Evolutionary conservation across 495 filamentous ascomycete species (phyloP).

Genomic region (Choiromyces venosus): DNA sequence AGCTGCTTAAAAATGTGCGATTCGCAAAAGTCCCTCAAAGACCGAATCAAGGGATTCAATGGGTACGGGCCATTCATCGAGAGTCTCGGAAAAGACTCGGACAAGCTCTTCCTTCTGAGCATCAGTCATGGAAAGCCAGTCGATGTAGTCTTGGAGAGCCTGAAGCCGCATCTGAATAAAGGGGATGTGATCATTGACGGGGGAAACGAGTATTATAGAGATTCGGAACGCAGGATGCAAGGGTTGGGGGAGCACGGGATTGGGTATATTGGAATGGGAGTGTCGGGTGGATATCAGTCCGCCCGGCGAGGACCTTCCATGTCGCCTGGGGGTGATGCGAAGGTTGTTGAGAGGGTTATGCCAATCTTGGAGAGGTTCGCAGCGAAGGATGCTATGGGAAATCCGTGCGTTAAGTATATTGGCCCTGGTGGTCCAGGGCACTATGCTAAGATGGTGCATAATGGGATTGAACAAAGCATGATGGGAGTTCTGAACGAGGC

Average conservation of each 20-base stretch:
- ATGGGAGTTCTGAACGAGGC: constrained; percentile 57
- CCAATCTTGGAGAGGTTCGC: constrained; percentile 59
- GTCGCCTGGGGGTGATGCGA: constrained; percentile 58
- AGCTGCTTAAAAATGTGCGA: constrained; percentile 41
- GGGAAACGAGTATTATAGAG: constrained; percentile 64
- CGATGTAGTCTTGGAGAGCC: constrained; percentile 58
- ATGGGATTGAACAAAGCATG: constrained; percentile 72
- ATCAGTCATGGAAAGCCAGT: constrained; percentile 64
- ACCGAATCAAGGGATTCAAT: constrained; percentile 43
- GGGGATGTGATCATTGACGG: constrained; percentile 70
- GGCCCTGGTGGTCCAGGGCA: constrained; percentile 62
- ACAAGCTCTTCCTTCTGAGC: constrained; percentile 58
- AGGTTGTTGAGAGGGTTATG: constrained; percentile 56
- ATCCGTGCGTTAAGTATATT: constrained; percentile 57
- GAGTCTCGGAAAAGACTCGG: constrained; percentile 34
- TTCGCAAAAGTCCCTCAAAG: constrained; percentile 42
- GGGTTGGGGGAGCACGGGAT: constrained; percentile 54
- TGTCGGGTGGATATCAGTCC: constrained; percentile 65
- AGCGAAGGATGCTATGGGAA: constrained; percentile 57
- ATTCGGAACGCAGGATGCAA: constrained; percentile 60
- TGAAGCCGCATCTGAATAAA: constrained; percentile 53
- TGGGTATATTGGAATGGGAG: constrained; percentile 62
- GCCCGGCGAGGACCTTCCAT: constrained; percentile 61
- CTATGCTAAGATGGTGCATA: constrained; percentile 75
- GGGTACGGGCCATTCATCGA: constrained; percentile 40